Conservation (phyloP, 495 filamentous ascomycete genomes). For the Podospora anserina region DNA sequence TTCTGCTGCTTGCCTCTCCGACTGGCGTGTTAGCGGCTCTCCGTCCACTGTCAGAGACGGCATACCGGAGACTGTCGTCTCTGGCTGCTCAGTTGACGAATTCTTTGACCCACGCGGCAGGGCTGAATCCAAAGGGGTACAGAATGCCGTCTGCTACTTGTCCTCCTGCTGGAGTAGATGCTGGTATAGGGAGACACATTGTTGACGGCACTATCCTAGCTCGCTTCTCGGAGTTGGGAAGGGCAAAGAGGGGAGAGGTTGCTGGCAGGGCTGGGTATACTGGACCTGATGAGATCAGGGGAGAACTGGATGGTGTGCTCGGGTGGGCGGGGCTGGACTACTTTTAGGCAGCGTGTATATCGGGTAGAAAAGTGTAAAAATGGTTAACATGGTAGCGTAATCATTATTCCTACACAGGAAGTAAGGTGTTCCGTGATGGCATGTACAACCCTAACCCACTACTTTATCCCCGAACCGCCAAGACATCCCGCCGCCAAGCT, state of each 20-base stretch:
- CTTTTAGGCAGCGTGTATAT: slow-evolving; percentile 19
- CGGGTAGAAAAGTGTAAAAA: not conserved
- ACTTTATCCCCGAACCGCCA: not conserved
- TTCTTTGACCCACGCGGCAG: slow-evolving; percentile 69
- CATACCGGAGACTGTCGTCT: slow-evolving; percentile 80
- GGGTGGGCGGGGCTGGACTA: slow-evolving; percentile 37
- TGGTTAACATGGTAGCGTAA: not conserved
- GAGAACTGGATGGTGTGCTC: slow-evolving; percentile 35
- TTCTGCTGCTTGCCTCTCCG: slow-evolving; percentile 65
- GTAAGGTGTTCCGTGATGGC: too few species aligned
- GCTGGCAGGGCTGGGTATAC: slow-evolving; percentile 53
- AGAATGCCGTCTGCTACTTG: slow-evolving; percentile 46
- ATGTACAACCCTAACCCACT: not conserved
- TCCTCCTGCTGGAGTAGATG: slow-evolving; percentile 41
- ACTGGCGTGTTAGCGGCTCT: slow-evolving; percentile 75
- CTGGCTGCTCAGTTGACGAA: slow-evolving; percentile 75
- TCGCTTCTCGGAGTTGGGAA: slow-evolving; percentile 68
- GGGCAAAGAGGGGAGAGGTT: slow-evolving; percentile 65
- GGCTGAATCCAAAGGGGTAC: slow-evolving; percentile 78
- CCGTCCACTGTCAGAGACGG: slow-evolving; percentile 70
- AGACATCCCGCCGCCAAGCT: not conserved
- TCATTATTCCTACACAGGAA: too few species aligned
- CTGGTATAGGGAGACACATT: slow-evolving; percentile 47
- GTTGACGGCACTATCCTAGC: slow-evolving; percentile 52
- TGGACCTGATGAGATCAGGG: slow-evolving; percentile 42